Evolutionary conservation across 129 eudicot species (phyloP).

Genomic region (Helianthus annuus): HanXRQr2.0-SUNRISE NC_035434.2:173977641-173978140

Average conservation of each 20-base stretch:
- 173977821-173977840: conserved; percentile 96
- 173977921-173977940: conserved; percentile 90
- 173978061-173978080: conserved; percentile 87
- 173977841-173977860: conserved; percentile 99
- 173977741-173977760: conserved; percentile 52
- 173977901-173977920: conserved; percentile 94
- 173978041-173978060: conserved; percentile 84
- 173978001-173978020: conserved; percentile 67
- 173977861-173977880: conserved; percentile 82
- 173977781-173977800: conserved; percentile 99
- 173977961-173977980: conserved; percentile 71
- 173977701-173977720: too few species aligned
- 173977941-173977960: conserved; percentile 96
- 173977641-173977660: too few species aligned
- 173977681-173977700: too few species aligned
- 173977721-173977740: conserved; percentile 1
- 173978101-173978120: conserved; percentile 95
- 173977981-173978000: conserved; percentile 68
- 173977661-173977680: too few species aligned
- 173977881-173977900: conserved; percentile 93
- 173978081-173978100: conserved; percentile 90
- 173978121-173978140: conserved; percentile 88
- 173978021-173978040: conserved; percentile 95
- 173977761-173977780: conserved; percentile 97
- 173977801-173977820: conserved; percentile 97